Conservation (phyloP, 2,329 filamentous ascomycete genomes). For the Verticillium tricorpus region DNA sequence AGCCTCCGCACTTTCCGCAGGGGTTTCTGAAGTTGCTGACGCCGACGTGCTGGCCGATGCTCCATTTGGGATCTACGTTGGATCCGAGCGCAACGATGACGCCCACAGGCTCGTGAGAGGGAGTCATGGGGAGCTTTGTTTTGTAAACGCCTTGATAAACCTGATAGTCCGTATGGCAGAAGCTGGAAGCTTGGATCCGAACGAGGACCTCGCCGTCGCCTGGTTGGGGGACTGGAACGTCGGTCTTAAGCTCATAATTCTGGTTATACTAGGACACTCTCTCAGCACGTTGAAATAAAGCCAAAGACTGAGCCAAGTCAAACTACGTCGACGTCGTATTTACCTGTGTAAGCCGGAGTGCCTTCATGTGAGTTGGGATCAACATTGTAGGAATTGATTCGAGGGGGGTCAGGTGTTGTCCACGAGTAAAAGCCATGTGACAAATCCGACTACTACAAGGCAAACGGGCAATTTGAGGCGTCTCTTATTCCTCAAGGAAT, state of each 20-base stretch:
- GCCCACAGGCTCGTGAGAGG: constrained; percentile 18
- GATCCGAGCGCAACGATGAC: constrained; percentile 13
- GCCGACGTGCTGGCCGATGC: constrained; percentile 27
- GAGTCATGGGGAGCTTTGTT: constrained; percentile 13
- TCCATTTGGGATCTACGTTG: constrained; percentile 9
- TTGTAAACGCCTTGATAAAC: constrained; percentile 14
- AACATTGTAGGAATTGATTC: no score
- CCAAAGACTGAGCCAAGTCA: no score
- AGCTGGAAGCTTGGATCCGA: not conserved
- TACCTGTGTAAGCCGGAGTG: no score
- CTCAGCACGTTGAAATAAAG: no score
- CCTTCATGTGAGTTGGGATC: no score
- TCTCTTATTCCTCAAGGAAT: no score
- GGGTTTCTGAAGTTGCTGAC: constrained; percentile 15
- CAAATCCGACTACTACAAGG: no score
- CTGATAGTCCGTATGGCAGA: constrained; percentile 16
- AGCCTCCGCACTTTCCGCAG: constrained; percentile 11
- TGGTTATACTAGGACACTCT: not conserved
- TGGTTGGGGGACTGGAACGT: not conserved
- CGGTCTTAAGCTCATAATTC: not conserved
- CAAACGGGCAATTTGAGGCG: no score
- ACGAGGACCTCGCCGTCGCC: not conserved
- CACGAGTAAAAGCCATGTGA: no score
- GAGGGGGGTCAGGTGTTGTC: no score
- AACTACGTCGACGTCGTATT: no score